Conservation (phyloP, 78 protist species). For the Corallochytrium limacisporum region DNA sequence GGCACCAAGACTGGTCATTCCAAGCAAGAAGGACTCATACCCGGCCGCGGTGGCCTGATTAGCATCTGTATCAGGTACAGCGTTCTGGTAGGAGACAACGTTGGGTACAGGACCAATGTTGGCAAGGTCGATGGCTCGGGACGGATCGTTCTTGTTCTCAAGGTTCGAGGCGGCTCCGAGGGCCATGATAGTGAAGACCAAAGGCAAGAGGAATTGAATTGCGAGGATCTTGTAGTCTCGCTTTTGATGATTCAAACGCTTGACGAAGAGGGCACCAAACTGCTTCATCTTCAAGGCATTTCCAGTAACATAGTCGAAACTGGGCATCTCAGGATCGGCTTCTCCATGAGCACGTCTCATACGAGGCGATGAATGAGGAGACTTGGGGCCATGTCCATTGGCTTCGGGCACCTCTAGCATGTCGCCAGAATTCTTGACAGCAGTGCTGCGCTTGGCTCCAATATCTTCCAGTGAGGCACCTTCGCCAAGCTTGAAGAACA, state of each 20-base stretch:
- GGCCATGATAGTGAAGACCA: conserved; percentile 12
- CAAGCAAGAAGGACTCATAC: too few species aligned
- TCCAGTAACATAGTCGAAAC: not conserved
- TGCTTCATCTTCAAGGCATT: not conserved
- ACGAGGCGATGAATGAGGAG: not conserved
- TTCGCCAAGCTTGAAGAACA: conserved; percentile 24
- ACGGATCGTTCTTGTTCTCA: not conserved
- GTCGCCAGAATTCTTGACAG: not conserved
- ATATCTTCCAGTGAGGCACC: not conserved
- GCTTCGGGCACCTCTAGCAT: not conserved
- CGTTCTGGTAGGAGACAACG: too few species aligned
- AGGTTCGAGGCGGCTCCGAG: not conserved
- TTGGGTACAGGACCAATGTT: too few species aligned
- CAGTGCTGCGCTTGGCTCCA: not conserved
- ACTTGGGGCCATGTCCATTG: not conserved
- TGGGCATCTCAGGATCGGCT: not conserved
- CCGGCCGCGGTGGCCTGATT: too few species aligned
- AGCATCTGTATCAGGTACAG: too few species aligned
- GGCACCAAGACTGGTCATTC: too few species aligned
- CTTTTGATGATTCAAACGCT: conserved; percentile 13
- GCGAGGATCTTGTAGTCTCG: not conserved
- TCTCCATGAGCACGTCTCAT: not conserved
- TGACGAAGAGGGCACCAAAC: not conserved
- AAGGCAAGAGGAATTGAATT: conserved; percentile 8
- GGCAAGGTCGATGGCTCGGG: not conserved